A percentile compares a stretch with the other conserved stretches of the same genome.
These are phyloP conservation scores for Rhizophagus clarus DNA, from an alignment of 192 early-diverging fungal species.

Conservation along the genomic window DNA sequence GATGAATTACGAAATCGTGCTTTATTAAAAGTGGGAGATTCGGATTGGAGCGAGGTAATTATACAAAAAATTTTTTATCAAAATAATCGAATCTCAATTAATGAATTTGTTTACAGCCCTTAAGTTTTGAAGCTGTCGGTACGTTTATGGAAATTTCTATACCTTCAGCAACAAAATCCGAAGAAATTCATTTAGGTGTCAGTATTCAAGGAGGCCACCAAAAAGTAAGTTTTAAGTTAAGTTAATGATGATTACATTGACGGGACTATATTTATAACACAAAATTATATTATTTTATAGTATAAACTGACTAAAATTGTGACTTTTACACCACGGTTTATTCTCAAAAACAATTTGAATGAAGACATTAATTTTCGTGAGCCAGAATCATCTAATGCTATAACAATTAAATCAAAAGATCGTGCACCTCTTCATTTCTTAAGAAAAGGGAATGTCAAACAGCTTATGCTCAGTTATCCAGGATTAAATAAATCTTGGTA, in stretches of 20 bases:
- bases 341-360: constrained; percentile 80
- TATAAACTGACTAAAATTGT: constrained; percentile 85
- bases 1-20: constrained; percentile 84
- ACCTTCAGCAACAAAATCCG: constrained; percentile 47
- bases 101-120: constrained; percentile 53
- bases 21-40: constrained; percentile 69
- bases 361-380: constrained; percentile 77
- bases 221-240: constrained; percentile 50
- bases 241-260: too few species aligned
- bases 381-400: constrained; percentile 54
- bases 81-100: neutral
- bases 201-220: constrained; percentile 87
- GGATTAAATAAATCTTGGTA: constrained; percentile 74
- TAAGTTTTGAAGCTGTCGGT: constrained; percentile 96
- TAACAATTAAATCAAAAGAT: constrained; percentile 51
- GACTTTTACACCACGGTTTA: constrained; percentile 87
- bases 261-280: neutral
- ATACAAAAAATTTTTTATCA: neutral
- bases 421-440: constrained; percentile 71
- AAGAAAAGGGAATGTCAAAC: constrained; percentile 59
- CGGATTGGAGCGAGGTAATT: constrained; percentile 77
- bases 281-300: constrained; percentile 22
- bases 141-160: constrained; percentile 79
- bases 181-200: constrained; percentile 81
- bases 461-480: constrained; percentile 68